These are phyloP conservation scores for Apiotrichum porosum DNA, from an alignment of 1,284 basidiomycete genomes.

Conservation along the genomic window DNA sequence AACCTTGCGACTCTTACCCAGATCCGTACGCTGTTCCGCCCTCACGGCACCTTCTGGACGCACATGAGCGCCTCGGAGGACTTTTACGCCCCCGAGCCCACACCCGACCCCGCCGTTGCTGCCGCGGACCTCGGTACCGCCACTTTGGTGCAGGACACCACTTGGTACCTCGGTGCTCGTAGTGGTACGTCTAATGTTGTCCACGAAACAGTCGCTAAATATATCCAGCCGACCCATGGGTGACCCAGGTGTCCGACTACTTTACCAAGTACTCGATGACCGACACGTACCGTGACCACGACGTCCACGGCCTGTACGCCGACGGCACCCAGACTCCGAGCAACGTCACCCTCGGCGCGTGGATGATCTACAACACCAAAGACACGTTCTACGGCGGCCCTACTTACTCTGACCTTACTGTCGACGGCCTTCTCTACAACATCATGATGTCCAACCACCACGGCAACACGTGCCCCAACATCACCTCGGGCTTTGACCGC, in stretches of 20 bases:
- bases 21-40: conserved; percentile 21
- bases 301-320: conserved; percentile 34
- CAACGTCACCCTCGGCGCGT: conserved; percentile 27
- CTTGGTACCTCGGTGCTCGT: conserved; percentile 31
- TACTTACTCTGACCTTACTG: conserved; percentile 28
- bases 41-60: conserved; percentile 26
- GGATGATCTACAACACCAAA: conserved; percentile 35
- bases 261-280: conserved; percentile 36
- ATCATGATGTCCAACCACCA: conserved; percentile 33
- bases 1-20: conserved; percentile 26
- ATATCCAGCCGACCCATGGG: conserved; percentile 17
- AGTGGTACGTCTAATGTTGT: conserved; percentile 2
- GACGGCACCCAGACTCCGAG: conserved; percentile 27
- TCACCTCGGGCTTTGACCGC: conserved; percentile 36
- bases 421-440: conserved; percentile 37
- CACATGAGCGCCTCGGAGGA: conserved; percentile 24
- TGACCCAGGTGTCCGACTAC: conserved; percentile 27
- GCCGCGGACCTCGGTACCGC: conserved; percentile 6
- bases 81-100: conserved; percentile 23
- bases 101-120: conserved; percentile 20
- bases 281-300: conserved; percentile 25
- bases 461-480: conserved; percentile 27
- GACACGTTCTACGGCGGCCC: conserved; percentile 37
- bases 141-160: conserved; percentile 36
- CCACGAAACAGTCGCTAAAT: background rate